phyloP scores from a whole-genome alignment of 345 rosid species.

The Aegle marmelos region DNA sequence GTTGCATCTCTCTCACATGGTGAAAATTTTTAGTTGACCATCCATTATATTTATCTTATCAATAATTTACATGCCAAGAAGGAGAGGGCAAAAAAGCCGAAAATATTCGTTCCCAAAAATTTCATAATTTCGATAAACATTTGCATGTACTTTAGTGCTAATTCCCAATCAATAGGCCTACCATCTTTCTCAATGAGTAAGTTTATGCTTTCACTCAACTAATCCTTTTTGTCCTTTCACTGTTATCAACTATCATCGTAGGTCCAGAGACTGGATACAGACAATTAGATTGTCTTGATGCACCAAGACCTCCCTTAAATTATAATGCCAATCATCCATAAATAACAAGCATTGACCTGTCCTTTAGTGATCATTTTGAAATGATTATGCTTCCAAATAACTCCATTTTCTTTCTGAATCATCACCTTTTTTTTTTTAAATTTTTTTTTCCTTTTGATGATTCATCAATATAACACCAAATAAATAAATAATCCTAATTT shows the following conservation, averaged over 20 bases:
- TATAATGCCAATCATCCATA: neutral
- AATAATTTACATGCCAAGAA: no score
- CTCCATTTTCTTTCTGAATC: neutral
- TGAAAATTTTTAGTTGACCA: conserved; percentile 15
- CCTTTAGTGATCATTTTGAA: no score
- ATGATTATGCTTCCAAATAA: neutral
- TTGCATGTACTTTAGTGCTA: neutral
- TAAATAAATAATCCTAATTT: no score
- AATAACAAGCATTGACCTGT: neutral
- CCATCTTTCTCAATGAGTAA: neutral
- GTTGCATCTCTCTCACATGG: conserved; percentile 1
- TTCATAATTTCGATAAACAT: neutral
- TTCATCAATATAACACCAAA: no score
- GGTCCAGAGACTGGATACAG: neutral
- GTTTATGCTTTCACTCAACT: conserved; percentile 26
- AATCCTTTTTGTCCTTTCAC: conserved; percentile 2
- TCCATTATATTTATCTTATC: neutral
- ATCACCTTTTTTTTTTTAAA: neutral
- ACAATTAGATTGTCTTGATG: neutral
- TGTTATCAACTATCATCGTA: neutral
- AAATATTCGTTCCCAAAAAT: neutral
- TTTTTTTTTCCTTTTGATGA: no score
- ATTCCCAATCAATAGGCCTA: neutral
- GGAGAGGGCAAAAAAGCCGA: neutral
- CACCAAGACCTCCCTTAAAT: neutral